Conservation (phyloP, 345 rosid genomes). For the Eucalyptus victrix region DNA sequence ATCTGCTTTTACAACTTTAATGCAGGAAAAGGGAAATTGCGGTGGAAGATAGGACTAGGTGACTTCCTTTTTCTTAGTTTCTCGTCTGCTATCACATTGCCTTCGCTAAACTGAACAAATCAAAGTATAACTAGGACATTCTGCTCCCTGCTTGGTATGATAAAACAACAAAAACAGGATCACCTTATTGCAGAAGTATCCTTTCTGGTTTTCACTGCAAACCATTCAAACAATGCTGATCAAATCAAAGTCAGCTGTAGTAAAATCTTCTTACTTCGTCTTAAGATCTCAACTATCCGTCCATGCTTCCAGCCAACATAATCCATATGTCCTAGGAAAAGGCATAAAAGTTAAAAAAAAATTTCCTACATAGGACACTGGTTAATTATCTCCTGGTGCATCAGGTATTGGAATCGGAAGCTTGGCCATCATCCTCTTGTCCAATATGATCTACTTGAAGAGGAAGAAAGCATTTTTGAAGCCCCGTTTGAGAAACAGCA, state of each 20-base stretch:
- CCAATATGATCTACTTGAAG: neutral
- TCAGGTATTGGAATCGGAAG: slow-evolving; percentile 7
- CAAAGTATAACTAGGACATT: neutral
- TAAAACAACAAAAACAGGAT: neutral
- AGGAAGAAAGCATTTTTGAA: neutral
- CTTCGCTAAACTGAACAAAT: neutral
- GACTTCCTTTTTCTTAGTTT: neutral
- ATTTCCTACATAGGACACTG: too few relatives aligned
- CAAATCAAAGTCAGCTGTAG: neutral
- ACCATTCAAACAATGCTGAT: neutral
- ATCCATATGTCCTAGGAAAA: neutral
- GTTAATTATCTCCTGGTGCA: neutral
- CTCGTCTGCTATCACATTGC: neutral
- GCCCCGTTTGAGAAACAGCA: neutral
- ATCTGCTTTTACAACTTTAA: neutral
- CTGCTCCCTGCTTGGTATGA: neutral
- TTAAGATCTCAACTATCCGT: neutral
- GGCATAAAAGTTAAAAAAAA: neutral
- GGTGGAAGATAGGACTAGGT: neutral
- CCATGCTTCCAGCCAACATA: neutral
- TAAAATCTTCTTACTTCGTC: neutral
- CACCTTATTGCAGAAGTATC: neutral
- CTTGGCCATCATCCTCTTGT: neutral
- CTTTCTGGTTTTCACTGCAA: neutral
- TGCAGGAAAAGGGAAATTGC: neutral